Base-by-base conservation (phyloP, 768 basidiomycete genomes). In the Agaricus blazei region DNA sequence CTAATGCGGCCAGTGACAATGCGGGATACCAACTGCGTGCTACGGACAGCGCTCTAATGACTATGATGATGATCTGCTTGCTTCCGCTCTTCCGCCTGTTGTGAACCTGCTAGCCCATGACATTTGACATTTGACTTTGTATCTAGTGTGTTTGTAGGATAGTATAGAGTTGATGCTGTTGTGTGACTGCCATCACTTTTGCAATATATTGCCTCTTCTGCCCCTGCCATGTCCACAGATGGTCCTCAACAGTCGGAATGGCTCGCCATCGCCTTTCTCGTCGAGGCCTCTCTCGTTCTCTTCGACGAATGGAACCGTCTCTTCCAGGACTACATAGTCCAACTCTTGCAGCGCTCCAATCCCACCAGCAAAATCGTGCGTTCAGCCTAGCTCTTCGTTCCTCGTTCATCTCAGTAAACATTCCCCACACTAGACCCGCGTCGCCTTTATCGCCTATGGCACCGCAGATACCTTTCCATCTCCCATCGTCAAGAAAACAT, bases 371-470 rank as follows among this genome's bases (percentile, higher is more conserved):
- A 56, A 31, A 28, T 38, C n/a, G 79, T 80, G 57, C n/a, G 66
- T 36, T 60, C 27, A 28, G 26, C 36, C 42, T 36, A 58, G 12
- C 11, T 27, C 31, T 6, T 4, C 29, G 15, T 27, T 26, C 8
- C 23, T 7, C n/a, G 28, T 27, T 37, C 34, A 34, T 34, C 34
- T 34, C 34, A 34, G 34, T n/a, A n/a, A 44, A 34, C 44, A 55
- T 36, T 27, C 34, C 26, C 31, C 42, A 7, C 29, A 12, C 27
- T 12, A 56, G 54, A 28, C 26, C 28, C 54, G 54, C 19, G 43
- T 56, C 9, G 87, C 75, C 7, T 75, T 86, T 53, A 74, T 90
- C 24, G 79, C 78, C 6, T 90, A 90, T 71, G 87, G 77, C 4
- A 72, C 79, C 9, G 73, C 80, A n/a, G 78, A 84, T 59, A 78